Evolutionary conservation across 306 rosid genomes (phyloP).

Genomic region (Quercus engelmannii): DNA sequence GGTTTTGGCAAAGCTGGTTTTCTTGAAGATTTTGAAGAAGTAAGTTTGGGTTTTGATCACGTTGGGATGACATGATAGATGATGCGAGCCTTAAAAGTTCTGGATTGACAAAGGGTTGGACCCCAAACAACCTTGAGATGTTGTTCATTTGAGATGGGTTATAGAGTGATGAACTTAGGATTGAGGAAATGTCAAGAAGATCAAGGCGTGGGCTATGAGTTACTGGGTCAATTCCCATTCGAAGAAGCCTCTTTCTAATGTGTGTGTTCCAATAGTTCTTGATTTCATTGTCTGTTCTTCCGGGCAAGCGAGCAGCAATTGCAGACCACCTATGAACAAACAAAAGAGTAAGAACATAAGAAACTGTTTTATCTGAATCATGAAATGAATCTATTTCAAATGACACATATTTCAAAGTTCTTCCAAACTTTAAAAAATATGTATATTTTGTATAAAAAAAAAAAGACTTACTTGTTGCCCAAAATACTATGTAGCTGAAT

Average conservation of each 20-base stretch:
- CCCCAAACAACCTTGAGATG: constrained; percentile 42
- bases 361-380: too few species aligned
- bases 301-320: constrained; percentile 83
- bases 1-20: constrained; percentile 32
- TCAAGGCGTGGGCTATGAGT: constrained; percentile 85
- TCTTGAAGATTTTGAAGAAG: constrained; percentile 25
- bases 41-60: constrained; percentile 18
- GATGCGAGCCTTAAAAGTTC: constrained; percentile 72
- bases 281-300: constrained; percentile 93
- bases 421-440: too few species aligned
- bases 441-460: not conserved
- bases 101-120: constrained; percentile 50
- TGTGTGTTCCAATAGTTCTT: constrained; percentile 97
- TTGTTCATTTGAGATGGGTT: constrained; percentile 56
- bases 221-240: constrained; percentile 96
- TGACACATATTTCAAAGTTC: too few species aligned
- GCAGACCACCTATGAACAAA: constrained; percentile 74
- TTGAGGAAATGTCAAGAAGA: constrained; percentile 66
- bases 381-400: too few species aligned
- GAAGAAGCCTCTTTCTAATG: constrained; percentile 79
- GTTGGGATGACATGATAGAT: constrained; percentile 51
- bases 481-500: constrained; percentile 83
- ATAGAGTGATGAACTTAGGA: constrained; percentile 53
- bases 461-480: constrained; percentile 71
- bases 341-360: not conserved